Percentiles rank a stretch among this genome's conserved stretches.
phyloP scores from a whole-genome alignment of 192 early-diverging fungal genomes.

The Umbelopsis ramanniana region DNA sequence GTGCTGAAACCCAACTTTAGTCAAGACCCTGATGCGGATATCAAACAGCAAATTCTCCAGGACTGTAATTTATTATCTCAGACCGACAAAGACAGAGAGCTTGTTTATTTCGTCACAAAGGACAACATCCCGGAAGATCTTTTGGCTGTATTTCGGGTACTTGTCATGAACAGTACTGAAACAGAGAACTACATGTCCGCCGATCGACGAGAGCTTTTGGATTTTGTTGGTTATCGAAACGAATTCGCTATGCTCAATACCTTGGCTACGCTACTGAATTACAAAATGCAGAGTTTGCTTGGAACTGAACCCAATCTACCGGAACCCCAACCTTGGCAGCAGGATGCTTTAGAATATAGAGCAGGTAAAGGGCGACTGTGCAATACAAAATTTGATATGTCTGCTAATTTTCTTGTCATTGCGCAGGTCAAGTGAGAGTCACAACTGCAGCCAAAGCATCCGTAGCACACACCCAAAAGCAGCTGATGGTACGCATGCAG shows the following conservation, averaged over 20 bases:
- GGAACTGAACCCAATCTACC: constrained; percentile 1
- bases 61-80: constrained; percentile 34
- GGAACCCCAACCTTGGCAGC: constrained; percentile 40
- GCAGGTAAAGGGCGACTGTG: constrained; percentile 30
- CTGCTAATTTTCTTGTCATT: no score
- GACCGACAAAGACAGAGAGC: constrained; percentile 7
- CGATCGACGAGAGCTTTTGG: constrained; percentile 26
- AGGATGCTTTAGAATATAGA: constrained; percentile 56
- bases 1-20: constrained; percentile 65
- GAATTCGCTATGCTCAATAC: constrained; percentile 60
- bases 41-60: constrained; percentile 52
- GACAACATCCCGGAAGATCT: constrained; percentile 48
- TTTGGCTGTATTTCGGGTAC: constrained; percentile 62
- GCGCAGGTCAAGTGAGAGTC: not conserved
- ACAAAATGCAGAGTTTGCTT: constrained; percentile 41
- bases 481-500: not conserved
- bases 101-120: constrained; percentile 53
- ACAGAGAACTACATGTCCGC: constrained; percentile 20
- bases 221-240: constrained; percentile 55
- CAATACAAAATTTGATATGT: no score
- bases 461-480: not conserved
- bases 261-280: constrained; percentile 48
- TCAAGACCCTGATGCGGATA: constrained; percentile 50
- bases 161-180: constrained; percentile 68
- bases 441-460: not conserved